Percentiles rank a stretch among this genome's conserved stretches.
phyloP scores from a whole-genome alignment of 345 rosid species.

The Rhodomyrtus tomentosa region DNA sequence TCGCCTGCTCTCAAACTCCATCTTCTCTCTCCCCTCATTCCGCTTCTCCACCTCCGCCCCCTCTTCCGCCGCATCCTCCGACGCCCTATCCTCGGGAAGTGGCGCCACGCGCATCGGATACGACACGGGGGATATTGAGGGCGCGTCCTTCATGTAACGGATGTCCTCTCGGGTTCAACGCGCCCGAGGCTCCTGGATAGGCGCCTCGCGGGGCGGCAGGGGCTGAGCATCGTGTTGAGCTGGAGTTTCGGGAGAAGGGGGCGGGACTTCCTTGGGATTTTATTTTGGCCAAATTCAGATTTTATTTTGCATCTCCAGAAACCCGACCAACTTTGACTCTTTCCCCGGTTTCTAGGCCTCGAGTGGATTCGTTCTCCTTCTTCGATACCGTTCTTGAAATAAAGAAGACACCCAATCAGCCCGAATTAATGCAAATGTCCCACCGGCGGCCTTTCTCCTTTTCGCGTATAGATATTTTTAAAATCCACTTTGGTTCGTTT shows the following conservation, averaged over 20 bases:
- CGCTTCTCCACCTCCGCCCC: slow-evolving; percentile 1
- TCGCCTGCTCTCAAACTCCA: slow-evolving; percentile 27
- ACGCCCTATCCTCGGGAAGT: slow-evolving; percentile 57
- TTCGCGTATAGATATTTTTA: too few relatives aligned
- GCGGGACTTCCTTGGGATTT: slow-evolving; percentile 26
- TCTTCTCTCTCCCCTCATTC: slow-evolving; percentile 13
- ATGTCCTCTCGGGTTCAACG: slow-evolving; percentile 64
- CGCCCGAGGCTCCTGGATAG: neutral
- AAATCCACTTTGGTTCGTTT: too few relatives aligned
- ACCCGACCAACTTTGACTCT: too few relatives aligned
- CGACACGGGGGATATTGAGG: slow-evolving; percentile 53
- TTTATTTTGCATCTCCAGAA: neutral
- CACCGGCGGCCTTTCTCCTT: too few relatives aligned
- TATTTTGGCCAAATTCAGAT: neutral
- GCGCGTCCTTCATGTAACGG: slow-evolving; percentile 53
- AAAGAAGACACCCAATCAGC: too few relatives aligned
- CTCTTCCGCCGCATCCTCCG: slow-evolving; percentile 20
- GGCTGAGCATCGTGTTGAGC: neutral
- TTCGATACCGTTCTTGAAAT: too few relatives aligned
- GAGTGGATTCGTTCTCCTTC: too few relatives aligned
- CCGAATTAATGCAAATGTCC: too few relatives aligned
- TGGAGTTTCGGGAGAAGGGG: slow-evolving; percentile 1
- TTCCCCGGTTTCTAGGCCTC: too few relatives aligned
- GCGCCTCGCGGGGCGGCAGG: neutral
- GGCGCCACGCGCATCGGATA: slow-evolving; percentile 72